Evolutionary conservation across 176 grass and related monocot species (phyloP), one percentile per base, ranked within the genome.

Genomic region (Puccinellia tenuiflora): DNA sequence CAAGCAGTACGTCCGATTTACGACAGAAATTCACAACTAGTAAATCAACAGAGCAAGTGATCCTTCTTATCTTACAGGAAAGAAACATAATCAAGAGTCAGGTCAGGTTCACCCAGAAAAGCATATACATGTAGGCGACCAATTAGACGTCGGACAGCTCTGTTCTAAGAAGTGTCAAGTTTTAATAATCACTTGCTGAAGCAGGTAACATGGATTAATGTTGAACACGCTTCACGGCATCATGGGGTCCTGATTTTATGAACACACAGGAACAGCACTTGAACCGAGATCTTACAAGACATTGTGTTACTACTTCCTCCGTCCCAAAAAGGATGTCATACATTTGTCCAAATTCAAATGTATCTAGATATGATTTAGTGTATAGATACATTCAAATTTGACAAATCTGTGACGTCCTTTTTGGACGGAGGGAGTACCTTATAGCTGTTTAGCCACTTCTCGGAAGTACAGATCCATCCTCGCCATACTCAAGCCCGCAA

Each of bases 391-490:
- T n/a, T n/a, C n/a, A n/a, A n/a, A n/a, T n/a, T n/a, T n/a, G n/a
- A n/a, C n/a, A n/a, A n/a, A n/a, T n/a, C n/a, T n/a, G n/a, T n/a
- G n/a, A n/a, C n/a, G n/a, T n/a, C n/a, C n/a, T n/a, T n/a, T n/a
- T n/a, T n/a, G n/a, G n/a, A n/a, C n/a, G n/a, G n/a, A n/a, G n/a
- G n/a, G n/a, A n/a, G n/a, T n/a, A n/a, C n/a, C n/a, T 34, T 45
- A 69, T 45, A 39, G 51, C 78, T 54, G 25, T 82, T 81, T 37
- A 89, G 34, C 85, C 33, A 18, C 78, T 85, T 72, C 42, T 86
- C 33, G 63, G 24, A 34, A 89, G 83, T 52, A 45, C 34, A 54
- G 63, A 72, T 63, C 78, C 88, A 83, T 86, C 73, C 35, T 83
- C 22, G 45, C 25, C 67, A 37, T 79, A 73, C 16, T 56, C 21